These are phyloP conservation scores for Acacia acuminata DNA, from an alignment of 306 rosid species.

Conservation along the genomic window DNA sequence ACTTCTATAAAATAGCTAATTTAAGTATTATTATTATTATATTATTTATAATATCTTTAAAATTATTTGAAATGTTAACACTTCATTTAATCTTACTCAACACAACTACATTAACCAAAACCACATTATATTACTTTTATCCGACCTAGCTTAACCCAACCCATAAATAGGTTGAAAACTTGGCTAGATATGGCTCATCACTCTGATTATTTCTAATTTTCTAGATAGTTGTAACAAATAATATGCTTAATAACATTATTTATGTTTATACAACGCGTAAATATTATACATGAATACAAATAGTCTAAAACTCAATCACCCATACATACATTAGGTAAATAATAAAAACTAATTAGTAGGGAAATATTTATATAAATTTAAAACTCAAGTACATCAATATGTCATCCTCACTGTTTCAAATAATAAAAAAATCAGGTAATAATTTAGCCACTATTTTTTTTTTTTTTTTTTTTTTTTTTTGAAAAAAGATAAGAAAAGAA, in stretches of 20 bases:
- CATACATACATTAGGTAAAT: neutral
- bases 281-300: neutral
- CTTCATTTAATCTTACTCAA: too few species aligned
- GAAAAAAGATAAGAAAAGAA: too few species aligned
- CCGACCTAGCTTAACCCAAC: too few species aligned
- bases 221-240: neutral
- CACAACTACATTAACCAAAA: too few species aligned
- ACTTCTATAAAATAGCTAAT: too few species aligned
- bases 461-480: too few species aligned
- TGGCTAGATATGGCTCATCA: neutral
- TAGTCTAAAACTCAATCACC: neutral
- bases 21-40: too few species aligned
- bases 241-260: neutral
- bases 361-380: too few species aligned
- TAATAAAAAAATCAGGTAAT: neutral
- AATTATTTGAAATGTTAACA: too few species aligned
- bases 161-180: neutral
- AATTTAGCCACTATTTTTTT: neutral
- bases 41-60: too few species aligned
- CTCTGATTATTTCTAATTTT: neutral
- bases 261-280: neutral
- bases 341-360: neutral
- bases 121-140: too few species aligned
- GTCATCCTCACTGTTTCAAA: neutral
- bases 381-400: neutral